Percentiles rank a stretch among this genome's conserved stretches.
Conservation (phyloP, 2,329 filamentous ascomycete genomes). For the Pseudogymnoascus sp. region DNA sequence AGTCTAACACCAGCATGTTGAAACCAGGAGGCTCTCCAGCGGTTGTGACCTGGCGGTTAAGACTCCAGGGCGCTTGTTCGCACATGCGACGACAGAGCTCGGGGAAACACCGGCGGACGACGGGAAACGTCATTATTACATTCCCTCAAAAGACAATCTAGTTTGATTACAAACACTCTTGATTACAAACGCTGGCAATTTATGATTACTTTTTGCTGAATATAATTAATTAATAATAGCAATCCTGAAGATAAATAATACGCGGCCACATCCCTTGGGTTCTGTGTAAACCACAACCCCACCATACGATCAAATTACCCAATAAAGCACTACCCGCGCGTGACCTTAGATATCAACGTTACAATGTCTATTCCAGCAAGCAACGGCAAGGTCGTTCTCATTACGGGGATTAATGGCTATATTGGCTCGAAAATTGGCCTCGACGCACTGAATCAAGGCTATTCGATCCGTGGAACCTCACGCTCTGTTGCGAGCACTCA, state of each 20-base stretch:
- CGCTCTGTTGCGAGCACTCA: conserved; percentile 21
- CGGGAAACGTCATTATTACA: background rate
- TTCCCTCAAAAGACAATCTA: background rate
- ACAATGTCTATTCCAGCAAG: conserved; percentile 22
- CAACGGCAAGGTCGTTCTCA: conserved; percentile 26
- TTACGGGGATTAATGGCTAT: conserved; percentile 32
- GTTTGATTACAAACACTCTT: background rate
- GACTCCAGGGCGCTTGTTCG: background rate
- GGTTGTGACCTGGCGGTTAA: background rate
- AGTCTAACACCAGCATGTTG: background rate
- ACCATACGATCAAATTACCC: background rate
- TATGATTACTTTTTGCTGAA: background rate
- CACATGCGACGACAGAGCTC: background rate
- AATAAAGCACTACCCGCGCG: background rate
- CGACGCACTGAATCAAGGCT: conserved; percentile 23
- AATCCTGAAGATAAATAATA: background rate
- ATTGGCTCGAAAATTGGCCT: conserved; percentile 25
- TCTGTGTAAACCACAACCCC: background rate
- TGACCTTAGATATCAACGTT: conserved; percentile 13
- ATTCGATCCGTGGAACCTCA: conserved; percentile 27
- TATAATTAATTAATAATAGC: background rate
- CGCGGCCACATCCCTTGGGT: background rate
- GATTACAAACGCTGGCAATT: background rate
- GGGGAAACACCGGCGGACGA: background rate
- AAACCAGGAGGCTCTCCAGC: background rate